These are phyloP conservation scores for Blastomyces gilchristii DNA, from an alignment of 2,329 filamentous ascomycete species.

Conservation along the genomic window DNA sequence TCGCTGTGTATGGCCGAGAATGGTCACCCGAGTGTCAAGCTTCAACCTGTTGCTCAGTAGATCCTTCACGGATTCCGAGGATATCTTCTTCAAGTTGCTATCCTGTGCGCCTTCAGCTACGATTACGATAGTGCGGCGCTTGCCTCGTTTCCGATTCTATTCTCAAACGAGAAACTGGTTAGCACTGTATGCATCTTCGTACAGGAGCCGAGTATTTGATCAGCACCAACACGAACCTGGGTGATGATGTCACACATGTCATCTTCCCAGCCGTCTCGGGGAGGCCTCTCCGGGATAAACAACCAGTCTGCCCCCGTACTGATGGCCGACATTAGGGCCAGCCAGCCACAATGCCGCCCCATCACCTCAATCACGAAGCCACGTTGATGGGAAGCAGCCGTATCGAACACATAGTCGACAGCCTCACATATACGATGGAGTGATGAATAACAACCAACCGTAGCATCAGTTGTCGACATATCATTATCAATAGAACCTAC, in stretches of 20 bases:
- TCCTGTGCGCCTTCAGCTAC: slow-evolving; percentile 93
- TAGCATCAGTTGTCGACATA: slow-evolving; percentile 91
- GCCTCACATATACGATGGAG: slow-evolving; percentile 88
- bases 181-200: slow-evolving; percentile 2
- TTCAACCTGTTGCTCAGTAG: slow-evolving; percentile 71
- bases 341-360: slow-evolving; percentile 95
- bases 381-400: slow-evolving; percentile 88
- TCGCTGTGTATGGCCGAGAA: slow-evolving; percentile 92
- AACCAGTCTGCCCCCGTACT: slow-evolving; percentile 92
- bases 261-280: slow-evolving; percentile 74
- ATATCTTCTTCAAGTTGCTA: slow-evolving; percentile 71
- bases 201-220: neutral
- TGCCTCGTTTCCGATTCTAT: slow-evolving; percentile 76
- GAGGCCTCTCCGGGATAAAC: slow-evolving; percentile 92
- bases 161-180: slow-evolving; percentile 14
- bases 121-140: slow-evolving; percentile 96
- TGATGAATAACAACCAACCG: slow-evolving; percentile 92
- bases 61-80: slow-evolving; percentile 69
- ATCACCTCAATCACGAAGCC: slow-evolving; percentile 98
- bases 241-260: slow-evolving; percentile 74
- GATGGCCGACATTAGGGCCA: slow-evolving; percentile 91
- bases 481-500: slow-evolving; percentile 99
- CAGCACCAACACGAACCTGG: slow-evolving; percentile 43
- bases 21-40: slow-evolving; percentile 88
- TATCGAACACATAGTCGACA: slow-evolving; percentile 86